Percentiles rank a stretch among this genome's conserved stretches.
phyloP scores from a whole-genome alignment of 139 green algal genomes.

The Parachlorella kessleri region DNA sequence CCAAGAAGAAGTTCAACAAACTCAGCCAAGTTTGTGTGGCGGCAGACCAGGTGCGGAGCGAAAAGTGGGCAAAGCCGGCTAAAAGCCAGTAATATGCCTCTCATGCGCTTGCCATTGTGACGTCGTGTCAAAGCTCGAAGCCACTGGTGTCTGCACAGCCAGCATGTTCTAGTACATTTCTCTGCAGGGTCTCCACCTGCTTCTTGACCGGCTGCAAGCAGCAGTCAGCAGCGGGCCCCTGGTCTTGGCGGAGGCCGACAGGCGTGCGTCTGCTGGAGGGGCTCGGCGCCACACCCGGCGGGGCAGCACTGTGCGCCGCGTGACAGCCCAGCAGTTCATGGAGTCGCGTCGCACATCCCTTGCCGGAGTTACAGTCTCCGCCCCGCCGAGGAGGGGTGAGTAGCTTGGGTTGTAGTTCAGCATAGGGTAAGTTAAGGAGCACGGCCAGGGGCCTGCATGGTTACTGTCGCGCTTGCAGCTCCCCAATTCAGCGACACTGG shows the following conservation, averaged over 20 bases:
- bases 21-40: slow-evolving; percentile 68
- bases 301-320: neutral
- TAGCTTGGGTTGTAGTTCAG: too few relatives aligned
- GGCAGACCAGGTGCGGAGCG: slow-evolving; percentile 50
- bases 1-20: slow-evolving; percentile 63
- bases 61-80: neutral
- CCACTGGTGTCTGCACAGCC: neutral
- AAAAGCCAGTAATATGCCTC: neutral
- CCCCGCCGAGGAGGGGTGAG: too few relatives aligned
- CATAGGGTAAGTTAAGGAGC: too few relatives aligned
- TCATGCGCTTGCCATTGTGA: too few relatives aligned
- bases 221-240: neutral
- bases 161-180: neutral
- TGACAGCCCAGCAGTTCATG: neutral
- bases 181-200: neutral
- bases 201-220: neutral
- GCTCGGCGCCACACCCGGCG: neutral
- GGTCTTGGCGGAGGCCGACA: neutral
- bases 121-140: too few relatives aligned
- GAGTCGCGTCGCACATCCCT: neutral
- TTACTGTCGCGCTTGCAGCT: too few relatives aligned
- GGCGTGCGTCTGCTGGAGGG: neutral
- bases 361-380: too few relatives aligned
- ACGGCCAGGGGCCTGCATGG: too few relatives aligned
- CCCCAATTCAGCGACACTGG: too few relatives aligned